Percentiles rank a stretch among this genome's conserved stretches.
Evolutionary conservation across 441 rosid genomes (phyloP).

Genomic region (Geranium incanum): DNA sequence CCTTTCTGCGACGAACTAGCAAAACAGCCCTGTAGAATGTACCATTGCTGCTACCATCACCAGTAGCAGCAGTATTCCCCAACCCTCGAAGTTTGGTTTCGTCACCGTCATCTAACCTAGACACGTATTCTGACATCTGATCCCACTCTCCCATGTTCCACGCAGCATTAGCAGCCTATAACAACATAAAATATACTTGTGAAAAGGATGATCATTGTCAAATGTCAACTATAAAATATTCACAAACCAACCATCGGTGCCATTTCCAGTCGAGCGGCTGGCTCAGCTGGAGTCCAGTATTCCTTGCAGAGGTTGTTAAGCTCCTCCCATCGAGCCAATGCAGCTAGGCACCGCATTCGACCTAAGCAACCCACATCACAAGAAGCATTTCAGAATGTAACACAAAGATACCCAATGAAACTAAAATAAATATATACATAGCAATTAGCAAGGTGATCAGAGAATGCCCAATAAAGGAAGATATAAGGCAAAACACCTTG

Average conservation of each 20-base stretch:
- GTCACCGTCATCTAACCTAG: conserved; percentile 96
- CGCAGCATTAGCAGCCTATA: conserved; percentile 96
- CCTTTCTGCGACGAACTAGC: conserved; percentile 83
- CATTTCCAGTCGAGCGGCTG: conserved; percentile 96
- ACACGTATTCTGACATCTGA: conserved; percentile 98
- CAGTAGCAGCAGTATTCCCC: conserved; percentile 81
- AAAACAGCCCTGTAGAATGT: conserved; percentile 97
- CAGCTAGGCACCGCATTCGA: conserved; percentile 97
- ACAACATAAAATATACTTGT: conserved; percentile 28
- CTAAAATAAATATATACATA: not conserved
- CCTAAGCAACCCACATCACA: conserved; percentile 41
- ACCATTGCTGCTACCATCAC: conserved; percentile 97
- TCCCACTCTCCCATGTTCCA: conserved; percentile 99
- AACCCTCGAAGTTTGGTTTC: conserved; percentile 84
- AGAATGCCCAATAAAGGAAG: not conserved
- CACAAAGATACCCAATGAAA: not conserved
- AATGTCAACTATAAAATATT: conserved; percentile 6
- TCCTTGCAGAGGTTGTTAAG: conserved; percentile 93
- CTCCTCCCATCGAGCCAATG: conserved; percentile 99
- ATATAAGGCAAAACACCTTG: too few relatives aligned
- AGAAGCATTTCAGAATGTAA: conserved; percentile 13
- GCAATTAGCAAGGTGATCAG: not conserved
- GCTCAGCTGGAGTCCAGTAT: conserved; percentile 99
- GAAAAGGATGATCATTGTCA: conserved; percentile 7
- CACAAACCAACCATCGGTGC: conserved; percentile 86